Evolutionary conservation across 495 filamentous ascomycete species (phyloP).

Genomic region (Cenococcum geophilum): DNA sequence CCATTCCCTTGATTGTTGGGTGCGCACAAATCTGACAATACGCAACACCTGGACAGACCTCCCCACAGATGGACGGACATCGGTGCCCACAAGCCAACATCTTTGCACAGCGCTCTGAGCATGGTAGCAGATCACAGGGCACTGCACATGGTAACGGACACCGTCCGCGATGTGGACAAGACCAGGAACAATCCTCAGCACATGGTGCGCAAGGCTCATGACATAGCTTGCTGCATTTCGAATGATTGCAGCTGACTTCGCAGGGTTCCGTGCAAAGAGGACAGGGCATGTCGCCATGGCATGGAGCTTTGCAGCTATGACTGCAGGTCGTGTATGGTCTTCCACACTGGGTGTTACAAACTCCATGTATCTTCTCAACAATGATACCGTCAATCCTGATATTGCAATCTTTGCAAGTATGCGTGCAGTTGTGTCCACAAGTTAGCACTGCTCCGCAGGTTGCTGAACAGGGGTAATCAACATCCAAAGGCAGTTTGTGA

Average conservation of each 20-base stretch:
- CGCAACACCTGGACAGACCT: conserved; percentile 43
- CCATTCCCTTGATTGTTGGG: conserved; percentile 39
- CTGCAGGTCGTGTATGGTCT: conserved; percentile 41
- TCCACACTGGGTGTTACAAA: conserved; percentile 7
- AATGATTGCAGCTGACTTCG: conserved; percentile 58
- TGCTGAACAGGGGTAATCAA: conserved; percentile 43
- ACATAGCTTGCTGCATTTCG: conserved; percentile 54
- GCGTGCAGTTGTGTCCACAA: conserved; percentile 59
- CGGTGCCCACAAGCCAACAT: conserved; percentile 50
- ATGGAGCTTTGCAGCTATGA: conserved; percentile 50
- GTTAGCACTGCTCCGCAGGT: conserved; percentile 43
- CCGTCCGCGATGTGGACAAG: background rate
- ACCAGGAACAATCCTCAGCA: background rate
- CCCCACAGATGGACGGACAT: conserved; percentile 33
- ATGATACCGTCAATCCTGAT: conserved; percentile 24
- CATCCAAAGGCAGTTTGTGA: conserved; percentile 33
- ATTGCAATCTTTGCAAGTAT: conserved; percentile 47
- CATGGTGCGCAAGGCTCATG: conserved; percentile 56
- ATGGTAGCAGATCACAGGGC: conserved; percentile 59
- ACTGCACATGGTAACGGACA: conserved; percentile 59
- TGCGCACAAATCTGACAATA: conserved; percentile 25
- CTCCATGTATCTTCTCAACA: background rate
- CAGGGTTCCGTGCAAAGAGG: conserved; percentile 51
- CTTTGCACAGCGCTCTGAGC: conserved; percentile 55
- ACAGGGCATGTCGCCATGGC: conserved; percentile 52